A percentile compares a stretch with the other conserved stretches of the same genome.
Evolutionary conservation across 2,329 filamentous ascomycete genomes (phyloP).

Genomic region (Sclerotinia spermophila): DNA sequence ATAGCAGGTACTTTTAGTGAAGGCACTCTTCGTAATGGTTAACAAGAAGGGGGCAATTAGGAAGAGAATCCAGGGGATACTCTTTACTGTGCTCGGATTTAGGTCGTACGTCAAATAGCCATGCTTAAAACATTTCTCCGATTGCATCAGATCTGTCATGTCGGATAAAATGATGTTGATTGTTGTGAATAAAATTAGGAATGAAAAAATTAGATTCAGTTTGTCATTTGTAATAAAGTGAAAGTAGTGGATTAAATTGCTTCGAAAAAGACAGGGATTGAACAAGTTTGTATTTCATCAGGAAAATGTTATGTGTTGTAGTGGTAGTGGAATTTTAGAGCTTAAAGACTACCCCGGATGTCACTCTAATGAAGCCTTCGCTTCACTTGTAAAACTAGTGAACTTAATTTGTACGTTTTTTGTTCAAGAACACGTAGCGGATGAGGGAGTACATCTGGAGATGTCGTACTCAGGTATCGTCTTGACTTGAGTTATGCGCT

Average conservation of each 20-base stretch:
- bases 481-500: not conserved
- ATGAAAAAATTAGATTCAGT: not conserved
- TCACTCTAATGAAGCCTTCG: not conserved
- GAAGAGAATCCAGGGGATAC: slow-evolving; percentile 48
- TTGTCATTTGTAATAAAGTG: not conserved
- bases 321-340: not conserved
- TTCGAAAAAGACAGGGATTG: not conserved
- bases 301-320: not conserved
- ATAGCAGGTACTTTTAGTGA: slow-evolving; percentile 20
- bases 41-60: slow-evolving; percentile 43
- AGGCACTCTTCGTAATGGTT: slow-evolving; percentile 40
- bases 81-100: slow-evolving; percentile 46
- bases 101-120: slow-evolving; percentile 44
- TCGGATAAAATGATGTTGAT: not conserved
- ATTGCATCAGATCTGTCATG: not conserved
- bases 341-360: not conserved
- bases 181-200: not conserved
- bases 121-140: slow-evolving; percentile 38
- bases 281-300: not conserved
- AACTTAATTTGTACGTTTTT: not conserved
- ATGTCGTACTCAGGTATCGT: not conserved
- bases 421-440: not conserved
- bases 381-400: not conserved
- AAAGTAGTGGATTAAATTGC: not conserved
- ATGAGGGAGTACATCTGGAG: not conserved